These are phyloP conservation scores for Serendipita sp. DNA, from an alignment of 768 basidiomycete genomes.

Conservation along the genomic window DNA sequence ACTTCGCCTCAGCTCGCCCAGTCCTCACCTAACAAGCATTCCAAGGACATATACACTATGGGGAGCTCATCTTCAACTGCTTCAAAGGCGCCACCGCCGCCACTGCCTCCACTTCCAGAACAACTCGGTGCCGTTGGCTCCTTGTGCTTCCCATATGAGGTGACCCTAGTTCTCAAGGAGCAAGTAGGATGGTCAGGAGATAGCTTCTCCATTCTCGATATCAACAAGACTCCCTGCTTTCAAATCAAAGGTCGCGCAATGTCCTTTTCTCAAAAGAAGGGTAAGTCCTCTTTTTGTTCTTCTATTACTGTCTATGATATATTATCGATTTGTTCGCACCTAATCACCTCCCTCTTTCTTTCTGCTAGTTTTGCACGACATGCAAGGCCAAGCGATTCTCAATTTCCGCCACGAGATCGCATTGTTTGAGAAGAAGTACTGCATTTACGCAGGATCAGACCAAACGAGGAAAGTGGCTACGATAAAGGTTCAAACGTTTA, in stretches of 20 bases:
- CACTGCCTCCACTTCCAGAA: background rate
- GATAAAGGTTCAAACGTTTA: background rate
- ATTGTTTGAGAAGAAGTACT: background rate
- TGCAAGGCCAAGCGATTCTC: background rate
- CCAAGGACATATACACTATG: no score
- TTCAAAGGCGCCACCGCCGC: background rate
- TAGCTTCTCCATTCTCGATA: background rate
- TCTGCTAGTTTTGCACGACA: background rate
- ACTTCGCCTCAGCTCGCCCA: no score
- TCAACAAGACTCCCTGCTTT: background rate
- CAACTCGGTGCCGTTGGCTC: background rate
- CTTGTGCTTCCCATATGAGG: background rate
- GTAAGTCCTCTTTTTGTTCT: background rate
- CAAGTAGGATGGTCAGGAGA: slow-evolving; percentile 4
- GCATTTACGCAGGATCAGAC: background rate
- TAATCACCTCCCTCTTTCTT: background rate
- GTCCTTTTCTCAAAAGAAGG: background rate
- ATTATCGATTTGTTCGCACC: no score
- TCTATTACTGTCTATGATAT: background rate
- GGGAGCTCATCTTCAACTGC: background rate
- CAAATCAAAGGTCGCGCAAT: background rate
- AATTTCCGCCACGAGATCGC: background rate
- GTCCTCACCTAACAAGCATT: no score
- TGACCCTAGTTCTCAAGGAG: background rate
- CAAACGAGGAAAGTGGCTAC: background rate